A percentile compares a stretch with the other conserved stretches of the same genome.
Evolutionary conservation across 257 asterid species (phyloP).

Genomic region (Scutellaria barbata): DNA sequence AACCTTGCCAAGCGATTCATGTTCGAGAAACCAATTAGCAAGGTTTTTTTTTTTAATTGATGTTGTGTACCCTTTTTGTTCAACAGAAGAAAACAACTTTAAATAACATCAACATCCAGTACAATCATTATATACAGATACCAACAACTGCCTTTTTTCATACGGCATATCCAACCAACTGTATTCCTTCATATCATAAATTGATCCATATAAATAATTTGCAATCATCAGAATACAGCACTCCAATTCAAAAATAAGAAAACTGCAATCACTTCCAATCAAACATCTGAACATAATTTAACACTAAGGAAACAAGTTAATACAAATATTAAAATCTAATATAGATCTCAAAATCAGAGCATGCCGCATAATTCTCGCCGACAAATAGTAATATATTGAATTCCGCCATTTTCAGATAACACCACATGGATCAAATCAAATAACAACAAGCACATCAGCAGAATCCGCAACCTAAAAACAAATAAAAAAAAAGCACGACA

Average conservation of each 20-base stretch:
- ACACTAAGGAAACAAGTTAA: neutral
- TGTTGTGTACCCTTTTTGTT: neutral
- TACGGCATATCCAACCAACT: slow-evolving; percentile 21
- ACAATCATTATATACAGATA: neutral
- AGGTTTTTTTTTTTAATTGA: neutral
- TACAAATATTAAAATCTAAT: neutral
- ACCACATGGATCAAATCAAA: slow-evolving; percentile 30
- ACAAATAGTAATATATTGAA: slow-evolving; percentile 13
- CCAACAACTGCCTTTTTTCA: slow-evolving; percentile 11
- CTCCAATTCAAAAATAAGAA: slow-evolving; percentile 4
- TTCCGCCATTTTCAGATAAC: slow-evolving; percentile 7
- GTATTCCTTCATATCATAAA: neutral
- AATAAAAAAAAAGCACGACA: neutral
- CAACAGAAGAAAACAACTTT: slow-evolving; percentile 7
- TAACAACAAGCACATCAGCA: slow-evolving; percentile 17
- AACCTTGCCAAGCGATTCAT: slow-evolving; percentile 10
- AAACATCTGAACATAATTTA: neutral
- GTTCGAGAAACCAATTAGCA: slow-evolving; percentile 11
- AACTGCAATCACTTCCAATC: slow-evolving; percentile 16
- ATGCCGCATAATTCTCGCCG: slow-evolving; percentile 7
- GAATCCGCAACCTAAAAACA: neutral
- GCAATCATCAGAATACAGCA: slow-evolving; percentile 12
- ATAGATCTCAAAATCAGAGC: slow-evolving; percentile 33
- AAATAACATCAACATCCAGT: neutral
- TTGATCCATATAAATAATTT: neutral